Conservation (phyloP, 495 filamentous ascomycete species). For the Cercophora scortea region DNA sequence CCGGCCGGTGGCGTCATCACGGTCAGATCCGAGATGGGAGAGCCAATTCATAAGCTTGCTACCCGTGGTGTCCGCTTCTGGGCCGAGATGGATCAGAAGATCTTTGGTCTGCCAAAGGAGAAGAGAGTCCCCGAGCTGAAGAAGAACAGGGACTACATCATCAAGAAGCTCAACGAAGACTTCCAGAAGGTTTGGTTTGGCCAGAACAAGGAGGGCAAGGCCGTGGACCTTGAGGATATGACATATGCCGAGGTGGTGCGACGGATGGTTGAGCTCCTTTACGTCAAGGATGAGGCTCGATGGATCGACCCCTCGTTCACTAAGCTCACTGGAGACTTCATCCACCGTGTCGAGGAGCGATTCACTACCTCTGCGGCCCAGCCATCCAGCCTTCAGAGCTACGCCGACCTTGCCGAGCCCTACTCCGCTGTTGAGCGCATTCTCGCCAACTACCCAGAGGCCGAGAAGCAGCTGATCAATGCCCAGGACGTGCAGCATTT, state of each 20-base stretch:
- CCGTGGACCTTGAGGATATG: constrained; percentile 96
- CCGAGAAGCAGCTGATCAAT: constrained; percentile 86
- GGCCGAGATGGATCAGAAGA: constrained; percentile 97
- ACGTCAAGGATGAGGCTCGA: constrained; percentile 82
- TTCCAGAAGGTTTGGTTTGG: constrained; percentile 99
- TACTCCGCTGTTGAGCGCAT: constrained; percentile 69
- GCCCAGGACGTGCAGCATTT: constrained; percentile 97
- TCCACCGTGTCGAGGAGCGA: constrained; percentile 89
- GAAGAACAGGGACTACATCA: constrained; percentile 90
- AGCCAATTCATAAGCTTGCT: constrained; percentile 96
- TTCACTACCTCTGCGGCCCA: constrained; percentile 63
- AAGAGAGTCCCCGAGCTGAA: constrained; percentile 88
- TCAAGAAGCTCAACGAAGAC: constrained; percentile 94
- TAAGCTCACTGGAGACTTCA: constrained; percentile 84
- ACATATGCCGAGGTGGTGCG: constrained; percentile 89
- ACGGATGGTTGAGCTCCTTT: constrained; percentile 94
- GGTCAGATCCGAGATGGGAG: constrained; percentile 97
- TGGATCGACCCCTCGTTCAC: constrained; percentile 89
- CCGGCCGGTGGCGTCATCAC: constrained; percentile 90
- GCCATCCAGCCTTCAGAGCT: constrained; percentile 65
- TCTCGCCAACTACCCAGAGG: constrained; percentile 73
- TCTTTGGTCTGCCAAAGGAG: constrained; percentile 91
- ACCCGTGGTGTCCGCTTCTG: constrained; percentile 92
- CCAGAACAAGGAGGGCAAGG: constrained; percentile 70
- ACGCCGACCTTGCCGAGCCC: constrained; percentile 78